These are phyloP conservation scores for Melocanna baccifera DNA, from an alignment of 176 grass and related monocot genomes.

Conservation along the genomic window DNA sequence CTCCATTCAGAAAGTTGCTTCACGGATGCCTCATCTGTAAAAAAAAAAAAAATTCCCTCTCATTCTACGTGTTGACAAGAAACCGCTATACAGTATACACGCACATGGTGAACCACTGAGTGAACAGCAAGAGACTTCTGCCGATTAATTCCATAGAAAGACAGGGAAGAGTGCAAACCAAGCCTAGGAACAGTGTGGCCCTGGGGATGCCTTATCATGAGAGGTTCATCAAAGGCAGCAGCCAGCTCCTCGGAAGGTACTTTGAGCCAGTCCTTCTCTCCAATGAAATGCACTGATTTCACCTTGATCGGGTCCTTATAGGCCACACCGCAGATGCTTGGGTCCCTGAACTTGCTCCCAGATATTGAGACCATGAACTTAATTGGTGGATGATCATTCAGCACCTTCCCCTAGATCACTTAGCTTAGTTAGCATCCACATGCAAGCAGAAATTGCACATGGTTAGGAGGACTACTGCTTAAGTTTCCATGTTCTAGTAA, in stretches of 20 bases:
- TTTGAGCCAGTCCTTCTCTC: slow-evolving; percentile 97
- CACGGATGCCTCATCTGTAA: slow-evolving; percentile 47
- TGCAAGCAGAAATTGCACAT: background rate
- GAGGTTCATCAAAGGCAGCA: slow-evolving; percentile 66
- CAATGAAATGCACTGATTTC: slow-evolving; percentile 86
- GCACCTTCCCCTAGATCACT: slow-evolving; percentile 58
- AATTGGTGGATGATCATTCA: slow-evolving; percentile 75
- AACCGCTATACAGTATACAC: background rate
- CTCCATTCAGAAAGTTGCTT: slow-evolving; percentile 65
- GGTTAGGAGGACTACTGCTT: background rate
- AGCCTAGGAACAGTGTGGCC: slow-evolving; percentile 91
- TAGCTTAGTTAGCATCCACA: slow-evolving; percentile 19
- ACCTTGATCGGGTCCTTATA: slow-evolving; percentile 64
- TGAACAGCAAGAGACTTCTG: background rate
- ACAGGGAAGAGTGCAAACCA: slow-evolving; percentile 33
- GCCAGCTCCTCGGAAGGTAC: slow-evolving; percentile 77
- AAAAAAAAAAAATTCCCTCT: background rate
- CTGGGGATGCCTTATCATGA: slow-evolving; percentile 80
- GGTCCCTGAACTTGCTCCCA: slow-evolving; percentile 76
- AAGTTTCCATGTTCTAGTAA: background rate
- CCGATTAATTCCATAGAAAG: background rate
- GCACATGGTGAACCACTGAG: background rate
- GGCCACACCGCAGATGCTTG: slow-evolving; percentile 63
- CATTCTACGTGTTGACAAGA: background rate
- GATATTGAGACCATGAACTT: slow-evolving; percentile 78